Evolutionary conservation across 495 filamentous ascomycete species (phyloP).

Genomic region (Tuber microsphaerosporum): DNA sequence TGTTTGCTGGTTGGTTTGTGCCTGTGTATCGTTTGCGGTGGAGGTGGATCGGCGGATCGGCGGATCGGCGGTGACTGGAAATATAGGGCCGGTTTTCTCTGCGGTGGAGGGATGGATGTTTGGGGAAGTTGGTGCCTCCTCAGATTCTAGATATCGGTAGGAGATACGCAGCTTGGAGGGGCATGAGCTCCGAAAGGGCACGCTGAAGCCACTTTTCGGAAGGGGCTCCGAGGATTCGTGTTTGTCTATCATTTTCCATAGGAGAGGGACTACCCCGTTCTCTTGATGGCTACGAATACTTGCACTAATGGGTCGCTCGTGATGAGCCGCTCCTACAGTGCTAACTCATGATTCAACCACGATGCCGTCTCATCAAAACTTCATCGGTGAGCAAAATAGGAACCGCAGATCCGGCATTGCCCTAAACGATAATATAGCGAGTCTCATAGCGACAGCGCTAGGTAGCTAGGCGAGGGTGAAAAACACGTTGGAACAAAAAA

Average conservation of each 20-base stretch:
- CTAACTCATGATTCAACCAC: not conserved
- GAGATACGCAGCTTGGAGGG: not conserved
- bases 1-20: not conserved
- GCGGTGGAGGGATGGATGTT: not conserved
- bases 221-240: no score
- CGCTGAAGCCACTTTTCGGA: no score
- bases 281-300: no score
- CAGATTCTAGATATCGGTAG: not conserved
- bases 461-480: not conserved
- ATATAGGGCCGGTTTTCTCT: not conserved
- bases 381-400: no score
- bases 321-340: not conserved
- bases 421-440: not conserved
- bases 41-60: no score
- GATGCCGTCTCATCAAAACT: no score
- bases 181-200: not conserved
- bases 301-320: not conserved
- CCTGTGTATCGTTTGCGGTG: not conserved
- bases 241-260: no score
- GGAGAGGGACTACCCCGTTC: no score
- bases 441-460: not conserved
- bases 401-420: no score
- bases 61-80: not conserved
- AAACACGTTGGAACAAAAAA: not conserved
- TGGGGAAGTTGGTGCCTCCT: not conserved